Conservation (phyloP, 257 asterid species). For the Hygrophila difformis region DNA sequence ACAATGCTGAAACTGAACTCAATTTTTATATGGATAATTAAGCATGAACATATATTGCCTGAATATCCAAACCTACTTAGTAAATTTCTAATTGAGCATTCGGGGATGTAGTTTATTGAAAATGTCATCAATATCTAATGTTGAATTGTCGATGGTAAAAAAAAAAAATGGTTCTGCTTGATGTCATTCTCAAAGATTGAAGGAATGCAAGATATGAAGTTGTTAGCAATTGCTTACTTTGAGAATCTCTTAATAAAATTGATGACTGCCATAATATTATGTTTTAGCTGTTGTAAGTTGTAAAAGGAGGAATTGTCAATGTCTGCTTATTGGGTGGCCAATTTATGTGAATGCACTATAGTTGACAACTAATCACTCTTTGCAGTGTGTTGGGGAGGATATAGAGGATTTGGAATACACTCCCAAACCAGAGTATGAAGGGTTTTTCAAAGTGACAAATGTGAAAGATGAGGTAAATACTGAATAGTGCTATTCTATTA, state of each 20-base stretch:
- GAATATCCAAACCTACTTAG: too few species aligned
- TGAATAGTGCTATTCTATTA: too few species aligned
- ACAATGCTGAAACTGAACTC: too few species aligned
- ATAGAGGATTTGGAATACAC: constrained; percentile 95
- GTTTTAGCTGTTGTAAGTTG: background rate
- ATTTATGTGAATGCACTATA: constrained; percentile 7
- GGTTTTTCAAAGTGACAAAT: constrained; percentile 74
- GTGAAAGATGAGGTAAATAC: constrained; percentile 85
- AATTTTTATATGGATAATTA: too few species aligned
- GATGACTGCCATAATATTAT: background rate
- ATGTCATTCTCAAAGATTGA: background rate
- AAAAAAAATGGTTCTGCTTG: constrained; percentile 2
- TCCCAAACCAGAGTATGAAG: constrained; percentile 96
- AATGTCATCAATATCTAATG: too few species aligned
- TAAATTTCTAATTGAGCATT: too few species aligned
- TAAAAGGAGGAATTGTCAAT: too few species aligned
- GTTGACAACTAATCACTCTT: constrained; percentile 10
- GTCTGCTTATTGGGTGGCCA: constrained; percentile 6
- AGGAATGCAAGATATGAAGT: constrained; percentile 6
- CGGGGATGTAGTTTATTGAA: too few species aligned
- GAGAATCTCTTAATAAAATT: constrained; percentile 6
- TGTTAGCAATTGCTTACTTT: constrained; percentile 1
- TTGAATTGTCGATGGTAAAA: too few species aligned
- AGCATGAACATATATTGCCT: too few species aligned
- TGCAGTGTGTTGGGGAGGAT: constrained; percentile 93